Base-by-base conservation (phyloP, 257 asterid species). In the Petunia secreta region DNA sequence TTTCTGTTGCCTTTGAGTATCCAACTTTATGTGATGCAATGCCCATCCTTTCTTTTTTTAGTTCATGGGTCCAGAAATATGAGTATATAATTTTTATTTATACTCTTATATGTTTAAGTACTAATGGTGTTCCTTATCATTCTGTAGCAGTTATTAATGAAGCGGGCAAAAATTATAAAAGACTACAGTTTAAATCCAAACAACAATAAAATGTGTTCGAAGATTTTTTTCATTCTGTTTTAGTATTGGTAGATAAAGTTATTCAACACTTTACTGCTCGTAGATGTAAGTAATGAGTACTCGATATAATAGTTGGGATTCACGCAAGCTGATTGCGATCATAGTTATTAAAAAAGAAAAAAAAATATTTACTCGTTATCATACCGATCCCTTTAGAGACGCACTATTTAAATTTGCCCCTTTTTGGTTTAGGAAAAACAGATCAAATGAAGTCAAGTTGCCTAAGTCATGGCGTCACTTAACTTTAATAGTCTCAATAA, bases 391-490 rank as follows among this genome's bases (percentile, higher is more conserved):
- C 77, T 63, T 60, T 59, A 59, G 39, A 59, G 67, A 62, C 40
- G 41, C 75, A 69, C 79, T 82, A 37, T 74, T 65, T 69, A 78
- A 80, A 75, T 78, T 76, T 74, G 50, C 16, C 46, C 57, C 9
- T 13, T 1, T 75, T 38, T 41, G 43, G 52, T 71, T 11, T 34
- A 46, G 60, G 65, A 67, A 78, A 68, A 7, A 11, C 38, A 75
- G 3, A 55, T 67, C 37, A 75, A 63, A 9, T 58, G 25, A 75
- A 58, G 25, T 41, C 82, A 77, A 83, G 83, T 88, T 85, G 84
- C 81, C 85, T 80, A 85, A 87, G 83, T 80, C 87, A 66, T 86
- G 91, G 86, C 88, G 90, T 90, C 88, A 84, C 59, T 67, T 67
- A 46, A 39, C 74, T 79, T 84, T 76, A 80, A 40, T 58, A 11